Conservation (phyloP, 306 rosid species). For the Prunus padus region DNA sequence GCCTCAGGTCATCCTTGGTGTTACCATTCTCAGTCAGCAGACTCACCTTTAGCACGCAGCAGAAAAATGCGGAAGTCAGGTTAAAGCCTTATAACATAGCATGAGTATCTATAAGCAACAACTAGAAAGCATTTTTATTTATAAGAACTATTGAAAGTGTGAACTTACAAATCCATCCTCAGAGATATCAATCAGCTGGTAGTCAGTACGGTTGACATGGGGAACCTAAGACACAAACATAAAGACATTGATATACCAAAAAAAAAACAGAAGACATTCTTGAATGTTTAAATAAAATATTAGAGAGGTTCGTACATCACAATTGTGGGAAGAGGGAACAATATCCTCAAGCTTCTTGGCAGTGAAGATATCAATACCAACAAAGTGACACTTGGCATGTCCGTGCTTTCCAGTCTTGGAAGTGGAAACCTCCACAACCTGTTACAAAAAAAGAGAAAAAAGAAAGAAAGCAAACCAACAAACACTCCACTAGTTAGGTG, state of each 20-base stretch:
- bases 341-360: conserved; percentile 95
- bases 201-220: conserved; percentile 92
- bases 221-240: conserved; percentile 60
- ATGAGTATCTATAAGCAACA: not conserved
- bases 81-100: too few species aligned
- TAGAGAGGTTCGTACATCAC: conserved; percentile 56
- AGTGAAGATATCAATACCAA: conserved; percentile 89
- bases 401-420: conserved; percentile 98
- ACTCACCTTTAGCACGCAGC: conserved; percentile 63
- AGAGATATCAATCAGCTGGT: conserved; percentile 92
- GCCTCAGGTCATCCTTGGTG: conserved; percentile 95
- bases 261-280: not conserved
- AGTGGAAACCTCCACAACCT: conserved; percentile 98
- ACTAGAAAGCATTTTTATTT: not conserved
- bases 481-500: not conserved
- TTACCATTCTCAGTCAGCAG: conserved; percentile 86
- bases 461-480: not conserved
- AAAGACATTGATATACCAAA: not conserved
- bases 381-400: conserved; percentile 97
- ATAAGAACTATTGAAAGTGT: not conserved
- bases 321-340: conserved; percentile 96
- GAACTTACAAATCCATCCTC: conserved; percentile 95
- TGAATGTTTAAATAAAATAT: not conserved
- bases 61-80: not conserved
- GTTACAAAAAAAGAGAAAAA: not conserved